Conservation (phyloP, 2,329 filamentous ascomycete genomes). For the Aspergillus pseudoviridinutans region DNA sequence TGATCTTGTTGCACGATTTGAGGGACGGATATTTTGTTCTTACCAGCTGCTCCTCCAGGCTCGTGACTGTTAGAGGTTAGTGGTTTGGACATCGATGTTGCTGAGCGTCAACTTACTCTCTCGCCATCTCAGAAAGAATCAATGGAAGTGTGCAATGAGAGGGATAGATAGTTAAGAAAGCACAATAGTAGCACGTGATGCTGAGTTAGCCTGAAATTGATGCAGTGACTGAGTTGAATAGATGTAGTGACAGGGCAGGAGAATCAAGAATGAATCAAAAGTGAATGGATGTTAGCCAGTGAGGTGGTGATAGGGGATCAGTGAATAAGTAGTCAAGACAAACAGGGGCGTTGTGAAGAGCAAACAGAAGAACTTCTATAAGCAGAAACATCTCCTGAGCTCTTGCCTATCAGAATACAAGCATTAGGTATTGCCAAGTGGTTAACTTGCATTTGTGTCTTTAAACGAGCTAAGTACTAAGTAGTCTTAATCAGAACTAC, state of each 20-base stretch:
- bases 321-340: background rate
- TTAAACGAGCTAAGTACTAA: background rate
- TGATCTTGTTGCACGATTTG: background rate
- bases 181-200: background rate
- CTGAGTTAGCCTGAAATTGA: background rate
- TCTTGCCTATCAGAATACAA: background rate
- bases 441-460: background rate
- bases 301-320: background rate
- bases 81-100: background rate
- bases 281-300: background rate
- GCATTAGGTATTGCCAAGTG: background rate
- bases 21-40: background rate
- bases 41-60: conserved; percentile 21
- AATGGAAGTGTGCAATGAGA: background rate
- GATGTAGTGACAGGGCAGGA: background rate
- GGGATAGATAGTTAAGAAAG: background rate
- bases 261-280: background rate
- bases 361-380: background rate
- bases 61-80: conserved; percentile 16
- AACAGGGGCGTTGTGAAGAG: background rate
- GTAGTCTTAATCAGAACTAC: background rate
- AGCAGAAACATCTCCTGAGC: background rate
- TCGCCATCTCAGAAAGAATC: background rate
- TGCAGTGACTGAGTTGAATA: background rate
- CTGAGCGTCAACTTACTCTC: conserved; percentile 3